phyloP scores from a whole-genome alignment of 176 grass and related monocot species.

The Zizania latifolia region DNA sequence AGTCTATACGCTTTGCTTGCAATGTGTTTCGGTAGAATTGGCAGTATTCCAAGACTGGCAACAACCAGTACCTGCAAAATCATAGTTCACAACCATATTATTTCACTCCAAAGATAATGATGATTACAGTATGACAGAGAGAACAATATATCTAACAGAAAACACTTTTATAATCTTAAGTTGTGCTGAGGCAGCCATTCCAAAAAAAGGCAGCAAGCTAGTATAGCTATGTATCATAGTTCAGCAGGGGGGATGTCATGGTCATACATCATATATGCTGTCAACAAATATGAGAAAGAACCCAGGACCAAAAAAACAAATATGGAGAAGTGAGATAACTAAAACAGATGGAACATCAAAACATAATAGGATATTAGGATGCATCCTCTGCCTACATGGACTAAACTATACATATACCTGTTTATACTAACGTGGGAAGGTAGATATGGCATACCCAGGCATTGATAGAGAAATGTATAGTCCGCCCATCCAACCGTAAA shows the following conservation, averaged over 20 bases:
- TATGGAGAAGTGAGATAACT: slow-evolving; percentile 25
- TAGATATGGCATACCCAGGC: slow-evolving; percentile 68
- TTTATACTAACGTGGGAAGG: background rate
- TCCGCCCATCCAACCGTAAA: slow-evolving; percentile 49
- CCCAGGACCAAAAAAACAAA: background rate
- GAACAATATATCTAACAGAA: slow-evolving; percentile 4
- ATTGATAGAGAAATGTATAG: slow-evolving; percentile 82
- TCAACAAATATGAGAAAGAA: background rate
- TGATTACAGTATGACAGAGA: slow-evolving; percentile 10
- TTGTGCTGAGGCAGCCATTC: background rate
- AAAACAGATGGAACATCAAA: background rate
- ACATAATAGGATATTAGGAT: slow-evolving; percentile 8
- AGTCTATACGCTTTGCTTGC: slow-evolving; percentile 77
- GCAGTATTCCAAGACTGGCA: slow-evolving; percentile 78
- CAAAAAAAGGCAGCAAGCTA: background rate
- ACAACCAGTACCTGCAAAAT: slow-evolving; percentile 63
- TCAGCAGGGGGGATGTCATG: background rate
- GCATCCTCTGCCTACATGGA: background rate
- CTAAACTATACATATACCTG: slow-evolving; percentile 3
- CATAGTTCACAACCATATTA: slow-evolving; percentile 8
- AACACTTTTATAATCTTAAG: background rate
- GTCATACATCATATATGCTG: background rate
- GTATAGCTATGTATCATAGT: slow-evolving; percentile 1
- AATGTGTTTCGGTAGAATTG: slow-evolving; percentile 59
- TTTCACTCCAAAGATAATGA: background rate